A percentile compares a stretch with the other conserved stretches of the same genome.
These are phyloP conservation scores for Diaporthe capsici DNA, from an alignment of 2,329 filamentous ascomycete species.

Conservation along the genomic window DNA sequence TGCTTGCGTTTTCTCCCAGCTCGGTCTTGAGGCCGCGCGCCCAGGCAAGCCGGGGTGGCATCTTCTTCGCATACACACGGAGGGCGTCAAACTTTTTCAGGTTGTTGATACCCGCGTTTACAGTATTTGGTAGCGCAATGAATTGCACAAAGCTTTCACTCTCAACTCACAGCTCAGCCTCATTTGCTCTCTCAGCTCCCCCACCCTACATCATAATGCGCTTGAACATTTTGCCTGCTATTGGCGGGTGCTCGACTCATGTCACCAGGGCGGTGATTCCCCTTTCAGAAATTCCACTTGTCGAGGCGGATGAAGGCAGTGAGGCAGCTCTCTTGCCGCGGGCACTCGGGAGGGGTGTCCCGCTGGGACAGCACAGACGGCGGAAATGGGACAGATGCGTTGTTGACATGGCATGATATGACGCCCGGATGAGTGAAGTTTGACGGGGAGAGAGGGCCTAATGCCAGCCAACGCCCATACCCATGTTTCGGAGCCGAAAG, in stretches of 20 bases:
- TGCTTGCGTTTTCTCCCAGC: background rate
- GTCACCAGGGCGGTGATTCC: conserved; percentile 15
- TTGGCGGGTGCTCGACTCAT: conserved; percentile 10
- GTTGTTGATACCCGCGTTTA: conserved; percentile 40
- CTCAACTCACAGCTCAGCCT: background rate
- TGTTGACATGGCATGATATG: conserved; percentile 6
- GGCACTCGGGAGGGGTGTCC: background rate
- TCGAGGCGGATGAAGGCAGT: background rate
- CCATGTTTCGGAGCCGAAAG: conserved; percentile 28
- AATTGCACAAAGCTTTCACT: conserved; percentile 2
- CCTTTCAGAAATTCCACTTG: background rate
- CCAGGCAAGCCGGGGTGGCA: background rate
- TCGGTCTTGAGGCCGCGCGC: background rate
- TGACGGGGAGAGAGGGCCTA: background rate
- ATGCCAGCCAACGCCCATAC: background rate
- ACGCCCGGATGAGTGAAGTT: conserved; percentile 4
- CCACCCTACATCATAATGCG: background rate
- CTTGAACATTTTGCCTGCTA: background rate
- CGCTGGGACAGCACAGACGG: conserved; percentile 21
- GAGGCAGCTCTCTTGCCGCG: background rate
- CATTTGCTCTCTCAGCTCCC: too few relatives aligned
- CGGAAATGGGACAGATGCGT: background rate
- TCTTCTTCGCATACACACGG: conserved; percentile 32
- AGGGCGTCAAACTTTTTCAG: conserved; percentile 36
- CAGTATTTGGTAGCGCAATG: conserved; percentile 31